Base-by-base conservation (phyloP, 2,329 filamentous ascomycete genomes). In the Neopestalotiopsis clavispora region DNA sequence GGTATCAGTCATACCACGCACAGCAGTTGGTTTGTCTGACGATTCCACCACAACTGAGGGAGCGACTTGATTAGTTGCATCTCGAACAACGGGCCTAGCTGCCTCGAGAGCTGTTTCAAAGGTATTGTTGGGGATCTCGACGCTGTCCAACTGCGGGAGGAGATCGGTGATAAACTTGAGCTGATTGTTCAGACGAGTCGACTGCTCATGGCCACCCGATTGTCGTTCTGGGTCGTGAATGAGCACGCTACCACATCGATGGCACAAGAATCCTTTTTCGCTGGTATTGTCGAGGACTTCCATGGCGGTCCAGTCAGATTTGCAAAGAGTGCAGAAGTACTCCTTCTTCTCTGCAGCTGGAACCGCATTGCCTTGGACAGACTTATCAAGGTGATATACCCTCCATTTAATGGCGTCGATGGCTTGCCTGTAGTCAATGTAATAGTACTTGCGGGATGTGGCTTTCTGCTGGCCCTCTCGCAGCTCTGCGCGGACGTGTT, bases 331-430 rank as follows among this genome's bases (percentile, higher is more conserved):
- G 81, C 96, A 99, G 69, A 92, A 91, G 76, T 95, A 97, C 78
- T 98, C 96, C 80, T 98, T 98, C 79, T 94, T 92, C 80, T 98
- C 95, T 68, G 89, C 89, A 10, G 91, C 92, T 0, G 94, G 91
- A 20, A 93, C 90, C 17, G 93, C 93, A 69, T 94, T 91, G 17
- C 91, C 91, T 81, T 98, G 95, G 69, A 98, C 94, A 67, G 92
- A 90, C 78, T 95, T 95, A 73, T 95, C 94, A 74, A 98, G 90
- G 68, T 91, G 92, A 78, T 95, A 95, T 65, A 97, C 90, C 71
- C 94, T 92, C 88, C 93, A 99, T 80, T 99, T 99, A 82, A 97
- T 97, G 63, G 94, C 94, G 81, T 99, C 96, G 76, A 99, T 94
- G 45, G 95, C 94, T 69, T 94, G 92, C 69, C 96, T 94, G 77